A percentile compares a stretch with the other conserved stretches of the same genome.
phyloP scores from a whole-genome alignment of 1,284 basidiomycete species.

The Ustilago vetiveriae region DNA sequence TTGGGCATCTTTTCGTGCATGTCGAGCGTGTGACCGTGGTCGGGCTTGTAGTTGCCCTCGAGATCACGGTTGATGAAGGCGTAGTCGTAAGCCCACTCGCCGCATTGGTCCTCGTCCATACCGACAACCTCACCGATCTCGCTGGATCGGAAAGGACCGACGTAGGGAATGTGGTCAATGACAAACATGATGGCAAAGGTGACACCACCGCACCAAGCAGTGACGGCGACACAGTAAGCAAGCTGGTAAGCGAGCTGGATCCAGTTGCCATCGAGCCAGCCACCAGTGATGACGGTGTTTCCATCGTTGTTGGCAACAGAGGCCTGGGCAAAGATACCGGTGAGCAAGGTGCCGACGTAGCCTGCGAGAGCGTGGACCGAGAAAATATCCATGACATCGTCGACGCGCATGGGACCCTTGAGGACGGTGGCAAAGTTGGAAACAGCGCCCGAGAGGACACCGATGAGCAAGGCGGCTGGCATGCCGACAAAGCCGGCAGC shows the following conservation, averaged over 20 bases:
- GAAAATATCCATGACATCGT: conserved; percentile 76
- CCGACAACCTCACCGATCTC: conserved; percentile 83
- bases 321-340: conserved; percentile 77
- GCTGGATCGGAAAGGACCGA: conserved; percentile 77
- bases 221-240: conserved; percentile 78
- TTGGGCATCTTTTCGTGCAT: conserved; percentile 48
- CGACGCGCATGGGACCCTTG: conserved; percentile 73
- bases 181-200: conserved; percentile 73
- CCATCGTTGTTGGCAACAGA: conserved; percentile 80
- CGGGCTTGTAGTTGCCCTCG: conserved; percentile 58
- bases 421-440: conserved; percentile 89
- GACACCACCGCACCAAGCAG: conserved; percentile 71
- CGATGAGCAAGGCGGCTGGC: conserved; percentile 77
- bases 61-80: conserved; percentile 59
- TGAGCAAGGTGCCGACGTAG: conserved; percentile 61
- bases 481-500: conserved; percentile 72
- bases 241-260: conserved; percentile 84
- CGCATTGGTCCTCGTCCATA: conserved; percentile 77
- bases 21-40: conserved; percentile 46
- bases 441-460: conserved; percentile 77
- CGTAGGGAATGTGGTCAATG: conserved; percentile 78
- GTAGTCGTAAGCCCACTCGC: conserved; percentile 70
- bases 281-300: conserved; percentile 72
- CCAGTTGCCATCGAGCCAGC: conserved; percentile 77
- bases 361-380: conserved; percentile 61